Conservation (phyloP, 768 basidiomycete genomes). For the Tulasnella sp. region DNA sequence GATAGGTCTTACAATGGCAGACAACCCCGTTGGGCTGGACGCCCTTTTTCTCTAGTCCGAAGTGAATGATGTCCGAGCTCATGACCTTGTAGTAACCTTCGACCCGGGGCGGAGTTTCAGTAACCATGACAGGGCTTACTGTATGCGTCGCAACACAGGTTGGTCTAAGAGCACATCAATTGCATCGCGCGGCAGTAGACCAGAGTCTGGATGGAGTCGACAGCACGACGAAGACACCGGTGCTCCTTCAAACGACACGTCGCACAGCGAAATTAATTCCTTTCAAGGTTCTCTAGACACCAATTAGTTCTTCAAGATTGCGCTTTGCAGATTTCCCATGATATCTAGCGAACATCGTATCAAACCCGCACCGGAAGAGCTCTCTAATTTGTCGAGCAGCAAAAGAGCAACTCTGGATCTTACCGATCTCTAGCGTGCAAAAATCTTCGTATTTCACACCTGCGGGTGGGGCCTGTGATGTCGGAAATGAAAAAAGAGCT, state of each 20-base stretch:
- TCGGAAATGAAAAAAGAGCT: not conserved
- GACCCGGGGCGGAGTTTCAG: not conserved
- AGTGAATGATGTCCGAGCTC: not conserved
- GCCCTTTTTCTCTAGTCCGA: not conserved
- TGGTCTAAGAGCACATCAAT: constrained; percentile 8
- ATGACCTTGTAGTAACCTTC: not conserved
- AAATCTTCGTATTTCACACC: not conserved
- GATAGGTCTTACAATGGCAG: not conserved
- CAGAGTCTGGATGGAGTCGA: not conserved
- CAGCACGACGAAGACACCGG: not conserved
- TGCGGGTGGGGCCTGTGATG: not conserved
- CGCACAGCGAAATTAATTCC: not conserved
- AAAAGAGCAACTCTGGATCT: not conserved
- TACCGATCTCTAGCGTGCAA: not conserved
- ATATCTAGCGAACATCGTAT: not conserved
- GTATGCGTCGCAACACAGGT: not conserved
- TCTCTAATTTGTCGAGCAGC: not conserved
- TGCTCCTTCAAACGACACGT: not conserved
- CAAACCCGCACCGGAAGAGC: not conserved
- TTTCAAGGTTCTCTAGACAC: not conserved
- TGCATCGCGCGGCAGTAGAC: not conserved
- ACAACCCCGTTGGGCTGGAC: not conserved
- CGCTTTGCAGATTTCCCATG: not conserved
- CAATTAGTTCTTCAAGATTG: not conserved
- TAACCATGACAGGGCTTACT: not conserved